These are phyloP conservation scores for Penicillium parvum DNA, from an alignment of 495 filamentous ascomycete genomes.

Conservation along the genomic window DNA sequence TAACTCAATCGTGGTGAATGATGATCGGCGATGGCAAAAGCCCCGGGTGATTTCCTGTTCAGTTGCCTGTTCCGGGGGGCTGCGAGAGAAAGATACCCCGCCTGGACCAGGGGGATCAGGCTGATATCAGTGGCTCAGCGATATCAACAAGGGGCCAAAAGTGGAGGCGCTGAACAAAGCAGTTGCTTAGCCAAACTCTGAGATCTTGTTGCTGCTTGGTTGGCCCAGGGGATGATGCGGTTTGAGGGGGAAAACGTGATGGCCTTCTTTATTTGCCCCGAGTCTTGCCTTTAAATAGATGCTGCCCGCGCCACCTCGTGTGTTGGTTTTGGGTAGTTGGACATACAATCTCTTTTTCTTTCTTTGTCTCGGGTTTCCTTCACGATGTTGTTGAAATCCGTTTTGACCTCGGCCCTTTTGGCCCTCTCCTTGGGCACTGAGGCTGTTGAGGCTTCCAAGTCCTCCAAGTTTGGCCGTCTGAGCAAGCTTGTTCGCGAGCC, in stretches of 20 bases:
- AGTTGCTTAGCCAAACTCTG: conserved; percentile 1
- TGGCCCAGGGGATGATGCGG: too few species aligned
- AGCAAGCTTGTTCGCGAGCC: conserved; percentile 70
- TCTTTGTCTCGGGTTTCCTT: background rate
- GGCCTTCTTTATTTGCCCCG: background rate
- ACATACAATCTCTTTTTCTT: conserved; percentile 1
- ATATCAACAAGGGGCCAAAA: conserved; percentile 2
- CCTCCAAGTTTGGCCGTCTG: conserved; percentile 31
- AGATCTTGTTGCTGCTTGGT: background rate
- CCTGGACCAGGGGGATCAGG: conserved; percentile 1
- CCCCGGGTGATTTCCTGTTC: background rate
- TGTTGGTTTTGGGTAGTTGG: too few species aligned
- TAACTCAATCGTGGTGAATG: background rate
- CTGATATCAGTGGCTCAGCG: conserved; percentile 12
- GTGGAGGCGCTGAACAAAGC: conserved; percentile 12
- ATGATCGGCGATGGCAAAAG: background rate
- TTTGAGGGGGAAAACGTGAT: too few species aligned
- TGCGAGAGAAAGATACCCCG: conserved; percentile 5
- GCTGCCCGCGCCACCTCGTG: too few species aligned
- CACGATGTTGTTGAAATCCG: conserved; percentile 28
- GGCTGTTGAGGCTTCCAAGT: conserved; percentile 20
- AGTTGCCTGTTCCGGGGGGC: conserved; percentile 5
- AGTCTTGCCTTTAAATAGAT: conserved; percentile 3
- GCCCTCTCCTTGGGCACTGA: conserved; percentile 27
- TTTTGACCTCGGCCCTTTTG: conserved; percentile 28